Base-by-base conservation (phyloP, 257 asterid genomes). In the Sherardia arvensis region DNA sequence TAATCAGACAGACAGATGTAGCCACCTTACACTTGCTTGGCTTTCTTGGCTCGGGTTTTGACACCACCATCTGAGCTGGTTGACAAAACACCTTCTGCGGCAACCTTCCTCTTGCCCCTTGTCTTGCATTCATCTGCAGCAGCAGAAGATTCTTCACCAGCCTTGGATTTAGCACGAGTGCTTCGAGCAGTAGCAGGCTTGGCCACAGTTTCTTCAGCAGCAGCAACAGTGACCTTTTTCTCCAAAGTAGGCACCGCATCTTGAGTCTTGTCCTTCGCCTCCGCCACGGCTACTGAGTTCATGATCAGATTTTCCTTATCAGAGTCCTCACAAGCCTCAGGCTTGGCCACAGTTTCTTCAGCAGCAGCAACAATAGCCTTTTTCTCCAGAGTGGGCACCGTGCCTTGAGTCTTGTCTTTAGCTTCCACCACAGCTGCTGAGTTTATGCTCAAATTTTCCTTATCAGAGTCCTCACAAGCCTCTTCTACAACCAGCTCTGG, bases 271-370 rank as follows among this genome's bases (percentile, higher is more conserved):
- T 64, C 75, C 65, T 79, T 73, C 12, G 26, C 75, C 67, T 62
- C 75, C 73, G 68, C 69, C 38, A 18, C 17, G 56, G 68, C 43
- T 53, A 70, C 82, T 43, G 76, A 71, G 60, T 65, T 76, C 18
- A 71, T 58, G 47, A 69, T 79, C 36, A 68, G 26, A 18, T 74
- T 80, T 61, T 62, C 78, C 59, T 79, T 74, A 29, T 77, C 81
- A 62, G 2, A 25, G 22, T 51, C 71, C 18, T 67, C 77, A 45
- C 77, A 77, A 45, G 78, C 60, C 33, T 66, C 81, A 40, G 66
- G 43, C 18, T 60, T 53, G 22, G 62, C 71, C 25, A 11, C 12
- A 47, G 71, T 53, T 32, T 59, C 66, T 30, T 49, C 66, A 4
- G 66, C 22, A 40, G 45, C 51, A 20, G 22, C 60, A 15, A 5